These are phyloP conservation scores for Trichoderma brevicompactum DNA, from an alignment of 2,329 filamentous ascomycete species.

Conservation along the genomic window DNA sequence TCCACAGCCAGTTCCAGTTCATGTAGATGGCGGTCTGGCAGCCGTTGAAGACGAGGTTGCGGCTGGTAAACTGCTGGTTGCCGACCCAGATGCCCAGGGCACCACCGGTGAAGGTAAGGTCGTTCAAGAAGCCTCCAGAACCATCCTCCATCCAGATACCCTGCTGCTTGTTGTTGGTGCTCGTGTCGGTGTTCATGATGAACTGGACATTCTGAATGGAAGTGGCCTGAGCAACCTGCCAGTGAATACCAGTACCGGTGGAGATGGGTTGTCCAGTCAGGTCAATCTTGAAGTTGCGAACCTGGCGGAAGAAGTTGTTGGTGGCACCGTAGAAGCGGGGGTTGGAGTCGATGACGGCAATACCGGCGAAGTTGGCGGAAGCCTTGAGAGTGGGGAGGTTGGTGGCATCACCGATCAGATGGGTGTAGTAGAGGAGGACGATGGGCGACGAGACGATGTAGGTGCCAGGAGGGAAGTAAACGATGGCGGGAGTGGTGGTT, in stretches of 20 bases:
- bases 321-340: conserved; percentile 88
- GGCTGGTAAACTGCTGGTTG: conserved; percentile 85
- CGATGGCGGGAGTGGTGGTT: conserved; percentile 80
- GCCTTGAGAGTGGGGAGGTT: conserved; percentile 77
- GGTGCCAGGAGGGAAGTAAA: conserved; percentile 90
- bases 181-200: conserved; percentile 72
- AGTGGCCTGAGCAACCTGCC: conserved; percentile 84
- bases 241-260: conserved; percentile 74
- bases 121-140: conserved; percentile 81
- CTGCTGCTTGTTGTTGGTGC: conserved; percentile 68
- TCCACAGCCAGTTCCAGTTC: conserved; percentile 93
- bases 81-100: conserved; percentile 78
- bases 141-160: conserved; percentile 87
- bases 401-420: conserved; percentile 81
- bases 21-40: conserved; percentile 84
- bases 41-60: conserved; percentile 80
- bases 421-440: conserved; percentile 88
- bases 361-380: conserved; percentile 72
- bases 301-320: conserved; percentile 81
- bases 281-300: conserved; percentile 83
- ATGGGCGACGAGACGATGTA: conserved; percentile 82
- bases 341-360: conserved; percentile 87
- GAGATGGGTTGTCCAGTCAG: conserved; percentile 65
- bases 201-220: conserved; percentile 81
- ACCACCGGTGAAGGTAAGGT: conserved; percentile 83